Base-by-base conservation (phyloP, 495 filamentous ascomycete genomes). In the Peziza echinospora region DNA sequence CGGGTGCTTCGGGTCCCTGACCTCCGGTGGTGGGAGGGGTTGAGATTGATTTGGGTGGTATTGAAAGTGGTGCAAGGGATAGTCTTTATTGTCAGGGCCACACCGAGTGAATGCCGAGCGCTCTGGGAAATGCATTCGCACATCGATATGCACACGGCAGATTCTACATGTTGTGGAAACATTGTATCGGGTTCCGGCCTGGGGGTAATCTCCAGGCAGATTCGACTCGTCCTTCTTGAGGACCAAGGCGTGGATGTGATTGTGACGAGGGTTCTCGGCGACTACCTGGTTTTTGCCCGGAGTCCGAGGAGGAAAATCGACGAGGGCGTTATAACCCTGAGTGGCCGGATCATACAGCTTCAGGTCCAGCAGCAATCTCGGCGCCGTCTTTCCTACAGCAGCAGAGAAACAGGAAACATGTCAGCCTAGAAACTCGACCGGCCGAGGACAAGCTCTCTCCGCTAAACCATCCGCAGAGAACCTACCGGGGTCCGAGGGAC, bases 51-150 rank as follows among this genome's bases (percentile, higher is more conserved):
- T 34, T 3, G 49, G 22, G 39, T 51, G 46, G 43, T 53, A 56
- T 25, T 49, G 52, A 30, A 59, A 59, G 41, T 56, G 53, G 24
- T 59, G 56, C n/a, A 59, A 45, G 17, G 52, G 56, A 34, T 40
- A 41, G 22, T 55, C 43, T 25, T 41, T 43, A 26, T 28, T 46
- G 3, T 56, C 52, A 3, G 13, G 30, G 13, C 30, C 30, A 28
- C 56, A 59, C 4, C 44, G 37, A 46, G 21, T 24, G n/a, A 46
- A 43, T 9, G 52, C 49, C 5, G 37, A 37, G 13, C 6, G 13
- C 30, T 17, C 19, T 13, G 30, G 50, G 13, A 53, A 59, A 16
- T 53, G 43, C 13, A 51, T 43, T 21, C 43, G 24, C 16, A 59
- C 43, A 39, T 53, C 26, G 26, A 59, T 44, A 44, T 59, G 56